phyloP scores from a whole-genome alignment of 148 eudicot genomes.

The Fagopyrum esculentum region DNA sequence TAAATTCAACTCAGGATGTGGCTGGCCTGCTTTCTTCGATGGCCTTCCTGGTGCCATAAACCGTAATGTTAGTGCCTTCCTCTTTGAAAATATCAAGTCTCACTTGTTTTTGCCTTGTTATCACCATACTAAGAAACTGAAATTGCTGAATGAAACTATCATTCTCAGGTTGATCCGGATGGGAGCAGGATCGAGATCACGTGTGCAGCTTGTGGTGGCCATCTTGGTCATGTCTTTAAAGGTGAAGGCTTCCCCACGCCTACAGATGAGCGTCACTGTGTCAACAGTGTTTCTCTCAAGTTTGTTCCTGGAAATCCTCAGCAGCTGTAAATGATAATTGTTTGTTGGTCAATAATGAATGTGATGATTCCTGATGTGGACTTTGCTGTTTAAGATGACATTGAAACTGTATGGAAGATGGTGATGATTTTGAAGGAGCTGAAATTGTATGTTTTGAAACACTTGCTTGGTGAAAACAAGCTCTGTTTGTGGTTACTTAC shows the following conservation, averaged over 20 bases:
- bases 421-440: too few species aligned
- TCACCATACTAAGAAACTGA: neutral
- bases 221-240: slow-evolving; percentile 94
- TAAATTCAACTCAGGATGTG: slow-evolving; percentile 91
- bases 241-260: slow-evolving; percentile 90
- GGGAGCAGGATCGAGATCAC: slow-evolving; percentile 81
- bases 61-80: slow-evolving; percentile 3
- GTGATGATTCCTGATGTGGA: too few species aligned
- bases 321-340: too few species aligned
- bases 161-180: slow-evolving; percentile 69
- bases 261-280: slow-evolving; percentile 85
- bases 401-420: too few species aligned
- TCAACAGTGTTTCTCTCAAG: slow-evolving; percentile 74
- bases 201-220: slow-evolving; percentile 94
- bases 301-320: slow-evolving; percentile 40
- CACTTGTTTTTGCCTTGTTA: neutral
- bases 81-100: too few species aligned
- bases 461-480: too few species aligned
- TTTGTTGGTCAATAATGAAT: too few species aligned
- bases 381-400: too few species aligned
- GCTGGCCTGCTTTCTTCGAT: slow-evolving; percentile 90
- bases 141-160: neutral
- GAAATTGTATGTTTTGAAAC: too few species aligned
- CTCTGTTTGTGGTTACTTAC: neutral
- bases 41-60: slow-evolving; percentile 84